These are phyloP conservation scores for Scenedesmus sp. DNA, from an alignment of 163 green algal genomes.

Conservation along the genomic window DNA sequence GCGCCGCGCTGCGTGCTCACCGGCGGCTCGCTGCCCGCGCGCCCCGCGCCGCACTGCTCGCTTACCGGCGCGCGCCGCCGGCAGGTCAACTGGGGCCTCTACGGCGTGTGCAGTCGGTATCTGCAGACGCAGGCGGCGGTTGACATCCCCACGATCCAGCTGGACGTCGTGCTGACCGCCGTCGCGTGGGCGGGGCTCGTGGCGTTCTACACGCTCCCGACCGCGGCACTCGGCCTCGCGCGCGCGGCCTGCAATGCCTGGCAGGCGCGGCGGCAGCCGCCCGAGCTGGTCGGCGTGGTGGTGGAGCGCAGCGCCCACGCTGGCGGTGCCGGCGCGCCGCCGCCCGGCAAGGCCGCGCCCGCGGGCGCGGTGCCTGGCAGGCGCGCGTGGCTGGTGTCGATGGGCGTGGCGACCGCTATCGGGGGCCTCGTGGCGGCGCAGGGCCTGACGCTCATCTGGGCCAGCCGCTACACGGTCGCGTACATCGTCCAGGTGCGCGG, in stretches of 20 bases:
- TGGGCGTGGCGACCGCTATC: not conserved
- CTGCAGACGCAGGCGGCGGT: not conserved
- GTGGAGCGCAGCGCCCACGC: not conserved
- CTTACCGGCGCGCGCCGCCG: too few relatives aligned
- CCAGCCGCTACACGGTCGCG: not conserved
- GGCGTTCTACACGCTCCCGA: slow-evolving; percentile 7
- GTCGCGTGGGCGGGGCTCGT: slow-evolving; percentile 7
- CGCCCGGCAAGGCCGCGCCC: not conserved
- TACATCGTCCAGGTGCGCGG: not conserved
- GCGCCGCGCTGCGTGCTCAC: too few relatives aligned
- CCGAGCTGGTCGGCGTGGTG: not conserved
- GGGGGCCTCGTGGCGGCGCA: not conserved
- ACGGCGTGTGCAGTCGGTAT: not conserved
- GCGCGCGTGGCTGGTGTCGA: not conserved
- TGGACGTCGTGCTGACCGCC: slow-evolving; percentile 2
- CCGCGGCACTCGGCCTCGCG: not conserved
- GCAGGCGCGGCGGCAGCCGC: slow-evolving; percentile 8
- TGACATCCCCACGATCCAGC: slow-evolving; percentile 9
- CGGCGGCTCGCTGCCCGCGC: too few relatives aligned
- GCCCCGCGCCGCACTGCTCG: too few relatives aligned
- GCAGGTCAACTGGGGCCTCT: slow-evolving; percentile 30
- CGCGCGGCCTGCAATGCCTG: not conserved
- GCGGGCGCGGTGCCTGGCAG: not conserved
- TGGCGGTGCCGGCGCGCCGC: not conserved
- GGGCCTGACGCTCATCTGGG: not conserved